These are phyloP conservation scores for Elasticomyces elasticus DNA, from an alignment of 495 filamentous ascomycete species.

Conservation along the genomic window DNA sequence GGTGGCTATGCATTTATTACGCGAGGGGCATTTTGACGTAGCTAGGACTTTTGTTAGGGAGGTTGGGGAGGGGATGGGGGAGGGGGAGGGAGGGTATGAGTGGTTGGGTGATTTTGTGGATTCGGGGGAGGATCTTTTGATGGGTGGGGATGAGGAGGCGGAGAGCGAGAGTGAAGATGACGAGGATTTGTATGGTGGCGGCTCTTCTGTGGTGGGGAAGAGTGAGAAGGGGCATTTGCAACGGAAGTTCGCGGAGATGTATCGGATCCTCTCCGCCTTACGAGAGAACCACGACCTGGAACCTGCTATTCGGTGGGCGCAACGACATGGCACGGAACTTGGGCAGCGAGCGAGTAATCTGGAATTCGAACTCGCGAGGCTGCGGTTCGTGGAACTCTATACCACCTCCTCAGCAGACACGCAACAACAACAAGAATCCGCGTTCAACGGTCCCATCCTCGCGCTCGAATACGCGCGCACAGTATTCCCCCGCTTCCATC, in stretches of 20 bases:
- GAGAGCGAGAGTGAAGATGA: conserved; percentile 1
- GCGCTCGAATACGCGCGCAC: conserved; percentile 65
- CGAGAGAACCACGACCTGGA: conserved; percentile 56
- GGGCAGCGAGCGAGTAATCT: conserved; percentile 82
- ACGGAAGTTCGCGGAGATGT: conserved; percentile 76
- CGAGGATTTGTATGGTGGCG: conserved; percentile 15
- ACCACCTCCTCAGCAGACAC: conserved; percentile 25
- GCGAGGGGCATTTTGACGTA: conserved; percentile 86
- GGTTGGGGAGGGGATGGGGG: conserved; percentile 30
- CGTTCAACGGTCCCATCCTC: conserved; percentile 35
- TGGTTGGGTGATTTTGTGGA: conserved; percentile 17
- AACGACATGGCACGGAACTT: conserved; percentile 54
- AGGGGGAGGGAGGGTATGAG: background rate
- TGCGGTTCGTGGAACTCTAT: conserved; percentile 83
- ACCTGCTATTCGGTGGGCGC: conserved; percentile 82
- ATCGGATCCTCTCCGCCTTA: conserved; percentile 71
- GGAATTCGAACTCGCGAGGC: conserved; percentile 81
- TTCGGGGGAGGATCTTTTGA: too few species aligned
- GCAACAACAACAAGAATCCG: conserved; percentile 14
- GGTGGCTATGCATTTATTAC: conserved; percentile 89
- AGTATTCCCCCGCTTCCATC: conserved; percentile 56
- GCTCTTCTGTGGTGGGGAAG: conserved; percentile 48
- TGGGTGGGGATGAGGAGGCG: too few species aligned
- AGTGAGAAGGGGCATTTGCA: conserved; percentile 44
- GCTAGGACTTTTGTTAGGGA: conserved; percentile 73